Evolutionary conservation across 805 yeast genomes (phyloP).

Genomic region (Cyberlindnera maclurae): DNA sequence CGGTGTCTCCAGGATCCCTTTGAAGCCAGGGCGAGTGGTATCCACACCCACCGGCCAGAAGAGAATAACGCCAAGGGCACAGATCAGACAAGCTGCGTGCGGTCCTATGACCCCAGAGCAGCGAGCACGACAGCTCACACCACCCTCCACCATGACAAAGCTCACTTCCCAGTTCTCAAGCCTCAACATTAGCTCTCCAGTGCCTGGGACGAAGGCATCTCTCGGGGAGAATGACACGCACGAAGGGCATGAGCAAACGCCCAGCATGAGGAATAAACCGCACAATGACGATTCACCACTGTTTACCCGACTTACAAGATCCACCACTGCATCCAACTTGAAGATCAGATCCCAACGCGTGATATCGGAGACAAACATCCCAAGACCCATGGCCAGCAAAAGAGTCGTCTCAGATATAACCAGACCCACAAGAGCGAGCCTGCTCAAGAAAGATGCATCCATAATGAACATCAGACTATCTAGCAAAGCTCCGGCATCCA

Average conservation of each 20-base stretch:
- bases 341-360: constrained; percentile 5
- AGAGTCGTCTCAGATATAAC: constrained; percentile 8
- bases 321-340: constrained; percentile 20
- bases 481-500: not conserved
- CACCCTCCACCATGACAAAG: constrained; percentile 17
- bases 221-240: not conserved
- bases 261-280: not conserved
- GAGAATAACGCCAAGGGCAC: not conserved
- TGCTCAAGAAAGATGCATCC: constrained; percentile 16
- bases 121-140: not conserved
- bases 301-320: constrained; percentile 19
- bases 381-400: constrained; percentile 5
- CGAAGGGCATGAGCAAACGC: not conserved
- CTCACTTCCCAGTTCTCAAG: constrained; percentile 11
- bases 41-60: not conserved
- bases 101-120: not conserved
- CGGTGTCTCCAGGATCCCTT: constrained; percentile 1
- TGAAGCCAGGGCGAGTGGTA: not conserved
- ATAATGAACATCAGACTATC: constrained; percentile 5
- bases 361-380: constrained; percentile 6
- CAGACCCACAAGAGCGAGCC: constrained; percentile 17
- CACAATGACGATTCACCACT: constrained; percentile 14
- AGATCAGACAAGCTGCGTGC: not conserved
- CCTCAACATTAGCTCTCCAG: constrained; percentile 1
- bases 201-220: no score